Conservation (phyloP, 1,284 basidiomycete species). For the Omphalotus olearius region DNA sequence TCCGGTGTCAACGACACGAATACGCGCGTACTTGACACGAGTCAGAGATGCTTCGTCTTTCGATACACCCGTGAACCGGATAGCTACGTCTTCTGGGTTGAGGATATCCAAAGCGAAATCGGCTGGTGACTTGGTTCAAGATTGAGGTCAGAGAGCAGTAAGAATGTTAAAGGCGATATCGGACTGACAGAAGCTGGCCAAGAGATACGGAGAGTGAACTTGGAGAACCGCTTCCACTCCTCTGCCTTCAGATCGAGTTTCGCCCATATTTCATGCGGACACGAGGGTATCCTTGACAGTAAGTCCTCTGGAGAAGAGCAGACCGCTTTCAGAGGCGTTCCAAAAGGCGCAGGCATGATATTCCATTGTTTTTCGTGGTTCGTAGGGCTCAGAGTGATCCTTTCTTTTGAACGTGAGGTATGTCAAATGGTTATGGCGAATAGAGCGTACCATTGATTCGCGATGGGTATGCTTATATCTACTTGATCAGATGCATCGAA, state of each 20-base stretch:
- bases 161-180: constrained; percentile 1
- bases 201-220: constrained; percentile 59
- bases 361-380: constrained; percentile 23
- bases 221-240: constrained; percentile 39
- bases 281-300: constrained; percentile 21
- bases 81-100: constrained; percentile 23
- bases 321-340: constrained; percentile 30
- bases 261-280: constrained; percentile 55
- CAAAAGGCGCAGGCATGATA: constrained; percentile 40
- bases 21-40: constrained; percentile 47
- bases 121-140: constrained; percentile 34
- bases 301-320: constrained; percentile 26
- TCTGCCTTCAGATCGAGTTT: constrained; percentile 45
- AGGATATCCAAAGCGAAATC: constrained; percentile 39
- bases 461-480: constrained; percentile 21
- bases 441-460: constrained; percentile 35
- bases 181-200: constrained; percentile 64
- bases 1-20: constrained; percentile 48
- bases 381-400: constrained; percentile 5
- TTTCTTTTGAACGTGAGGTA: not conserved
- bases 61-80: constrained; percentile 15
- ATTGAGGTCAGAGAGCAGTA: constrained; percentile 14
- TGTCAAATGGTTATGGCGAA: not conserved
- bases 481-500: constrained; percentile 34
- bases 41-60: constrained; percentile 21